Evolutionary conservation across 805 yeast genomes (phyloP).

Genomic region (Suhomyces kilbournensis): DNA sequence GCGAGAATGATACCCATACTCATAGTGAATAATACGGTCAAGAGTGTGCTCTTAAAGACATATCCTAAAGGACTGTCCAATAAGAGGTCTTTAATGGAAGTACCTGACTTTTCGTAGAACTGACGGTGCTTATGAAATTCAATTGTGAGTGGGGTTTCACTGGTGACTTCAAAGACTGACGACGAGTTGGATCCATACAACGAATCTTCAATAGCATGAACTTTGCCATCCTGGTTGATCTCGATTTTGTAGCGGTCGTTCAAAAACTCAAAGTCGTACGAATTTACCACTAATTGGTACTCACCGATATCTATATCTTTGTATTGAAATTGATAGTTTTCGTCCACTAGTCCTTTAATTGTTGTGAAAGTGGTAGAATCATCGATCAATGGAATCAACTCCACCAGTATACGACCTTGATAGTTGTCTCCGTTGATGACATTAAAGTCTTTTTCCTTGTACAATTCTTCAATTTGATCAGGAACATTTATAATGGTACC

Average conservation of each 20-base stretch:
- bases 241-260: slow-evolving; percentile 24
- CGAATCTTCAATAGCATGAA: slow-evolving; percentile 22
- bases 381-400: slow-evolving; percentile 12
- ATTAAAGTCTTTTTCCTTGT: slow-evolving; percentile 7
- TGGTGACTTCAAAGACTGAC: slow-evolving; percentile 13
- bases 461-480: slow-evolving; percentile 13
- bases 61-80: slow-evolving; percentile 41
- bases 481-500: slow-evolving; percentile 33
- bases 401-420: slow-evolving; percentile 29
- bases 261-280: slow-evolving; percentile 34
- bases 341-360: slow-evolving; percentile 17
- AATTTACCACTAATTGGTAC: slow-evolving; percentile 31
- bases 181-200: slow-evolving; percentile 18
- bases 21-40: slow-evolving; percentile 31
- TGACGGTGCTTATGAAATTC: slow-evolving; percentile 20
- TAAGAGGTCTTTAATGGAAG: slow-evolving; percentile 30
- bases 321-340: slow-evolving; percentile 24
- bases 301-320: slow-evolving; percentile 26
- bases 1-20: slow-evolving; percentile 27
- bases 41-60: slow-evolving; percentile 34
- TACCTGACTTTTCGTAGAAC: slow-evolving; percentile 33
- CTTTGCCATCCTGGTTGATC: slow-evolving; percentile 15
- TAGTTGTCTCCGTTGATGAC: slow-evolving; percentile 36
- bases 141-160: slow-evolving; percentile 19
- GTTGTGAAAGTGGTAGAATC: slow-evolving; percentile 1